Conservation (phyloP, 371 early-diverging fungal species). For the Pancytospora philotis region DNA sequence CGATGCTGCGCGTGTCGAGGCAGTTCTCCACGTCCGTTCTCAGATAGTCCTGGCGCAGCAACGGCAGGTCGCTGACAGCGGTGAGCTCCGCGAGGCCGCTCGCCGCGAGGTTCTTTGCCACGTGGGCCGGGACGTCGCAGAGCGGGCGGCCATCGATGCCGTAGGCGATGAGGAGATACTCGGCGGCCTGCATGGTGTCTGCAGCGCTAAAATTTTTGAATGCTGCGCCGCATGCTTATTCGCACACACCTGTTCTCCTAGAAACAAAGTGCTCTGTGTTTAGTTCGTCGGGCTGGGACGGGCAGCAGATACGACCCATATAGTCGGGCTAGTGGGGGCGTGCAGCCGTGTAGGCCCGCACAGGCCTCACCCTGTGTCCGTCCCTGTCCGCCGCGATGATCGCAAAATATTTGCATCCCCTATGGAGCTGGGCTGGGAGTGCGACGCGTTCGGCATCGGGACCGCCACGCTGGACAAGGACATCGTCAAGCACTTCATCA, state of each 20-base stretch:
- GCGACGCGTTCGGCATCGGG: conserved; percentile 24
- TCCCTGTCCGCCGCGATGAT: not conserved
- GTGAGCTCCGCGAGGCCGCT: not conserved
- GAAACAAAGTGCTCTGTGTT: no score
- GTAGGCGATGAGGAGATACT: not conserved
- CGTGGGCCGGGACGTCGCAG: not conserved
- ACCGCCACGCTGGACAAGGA: conserved; percentile 8
- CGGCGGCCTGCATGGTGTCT: no score
- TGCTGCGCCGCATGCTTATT: no score
- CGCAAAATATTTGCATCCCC: not conserved
- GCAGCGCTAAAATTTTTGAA: no score
- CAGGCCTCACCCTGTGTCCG: not conserved
- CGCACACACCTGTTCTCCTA: no score
- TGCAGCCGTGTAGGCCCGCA: not conserved
- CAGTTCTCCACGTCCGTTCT: not conserved
- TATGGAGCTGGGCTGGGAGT: conserved; percentile 25
- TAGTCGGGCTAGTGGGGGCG: not conserved
- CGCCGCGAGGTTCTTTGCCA: not conserved
- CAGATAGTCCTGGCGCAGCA: not conserved
- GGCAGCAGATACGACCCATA: not conserved
- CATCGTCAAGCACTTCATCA: conserved; percentile 15
- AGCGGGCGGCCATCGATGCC: not conserved
- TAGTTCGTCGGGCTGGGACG: no score
- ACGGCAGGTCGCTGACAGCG: not conserved
- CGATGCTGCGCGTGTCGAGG: not conserved